phyloP scores from a whole-genome alignment of 2,329 filamentous ascomycete genomes.

The Alternaria rosae region DNA sequence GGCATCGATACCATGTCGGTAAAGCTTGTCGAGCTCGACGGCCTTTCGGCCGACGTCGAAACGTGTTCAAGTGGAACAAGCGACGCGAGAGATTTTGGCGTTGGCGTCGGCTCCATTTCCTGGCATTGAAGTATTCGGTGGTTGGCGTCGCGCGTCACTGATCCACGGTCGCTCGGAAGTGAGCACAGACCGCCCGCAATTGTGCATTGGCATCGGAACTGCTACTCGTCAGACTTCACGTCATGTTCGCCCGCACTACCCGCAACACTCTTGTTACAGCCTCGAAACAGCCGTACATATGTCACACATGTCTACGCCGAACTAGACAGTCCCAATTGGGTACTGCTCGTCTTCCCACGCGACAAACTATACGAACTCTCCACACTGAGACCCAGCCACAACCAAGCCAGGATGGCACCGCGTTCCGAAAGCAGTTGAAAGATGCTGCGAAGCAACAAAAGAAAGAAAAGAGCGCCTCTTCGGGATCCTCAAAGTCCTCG shows the following conservation, averaged over 20 bases:
- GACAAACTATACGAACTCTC: slow-evolving; percentile 23
- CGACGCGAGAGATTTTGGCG: slow-evolving; percentile 7
- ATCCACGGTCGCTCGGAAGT: slow-evolving; percentile 26
- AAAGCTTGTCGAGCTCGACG: background rate
- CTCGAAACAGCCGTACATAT: slow-evolving; percentile 39
- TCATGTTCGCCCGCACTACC: slow-evolving; percentile 38
- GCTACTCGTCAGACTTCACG: slow-evolving; percentile 29
- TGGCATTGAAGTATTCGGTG: slow-evolving; percentile 1
- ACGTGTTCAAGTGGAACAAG: background rate
- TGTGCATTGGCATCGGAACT: slow-evolving; percentile 20
- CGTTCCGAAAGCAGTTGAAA: slow-evolving; percentile 49
- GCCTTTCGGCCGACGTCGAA: background rate
- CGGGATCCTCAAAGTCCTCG: slow-evolving; percentile 11
- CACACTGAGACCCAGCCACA: slow-evolving; percentile 30
- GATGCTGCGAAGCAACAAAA: slow-evolving; percentile 47
- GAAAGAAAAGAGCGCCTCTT: slow-evolving; percentile 23
- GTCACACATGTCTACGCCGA: slow-evolving; percentile 37
- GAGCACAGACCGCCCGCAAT: slow-evolving; percentile 36
- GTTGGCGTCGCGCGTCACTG: slow-evolving; percentile 5
- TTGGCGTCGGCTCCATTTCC: background rate
- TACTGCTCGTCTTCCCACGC: background rate
- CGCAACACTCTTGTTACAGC: slow-evolving; percentile 29
- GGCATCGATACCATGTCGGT: background rate
- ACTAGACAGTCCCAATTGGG: slow-evolving; percentile 28
- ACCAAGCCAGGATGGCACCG: slow-evolving; percentile 33